Evolutionary conservation across 805 yeast genomes (phyloP), one percentile per base, ranked within the genome.

Genomic region (Schwanniomyces occidentalis): DNA sequence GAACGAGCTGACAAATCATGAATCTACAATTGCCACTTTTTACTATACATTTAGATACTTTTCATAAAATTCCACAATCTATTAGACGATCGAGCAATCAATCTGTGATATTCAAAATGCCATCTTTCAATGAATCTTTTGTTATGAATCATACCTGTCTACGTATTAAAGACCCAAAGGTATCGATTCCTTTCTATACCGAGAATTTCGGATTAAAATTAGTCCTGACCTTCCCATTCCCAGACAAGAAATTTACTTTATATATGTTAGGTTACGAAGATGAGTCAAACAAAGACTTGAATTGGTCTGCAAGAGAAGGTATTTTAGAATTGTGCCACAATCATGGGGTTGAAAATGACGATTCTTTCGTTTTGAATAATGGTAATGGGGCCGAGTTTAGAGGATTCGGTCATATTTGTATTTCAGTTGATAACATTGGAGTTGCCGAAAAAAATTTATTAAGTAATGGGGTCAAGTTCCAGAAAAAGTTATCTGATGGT

Each of bases 341-440:
- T 52, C 80, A 85, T 64, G 93, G 91, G 8, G 70, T 81, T 30
- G 85, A 84, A 61, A 60, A 58, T 38, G 81, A 79, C 45, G 61
- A 69, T 2, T 57, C 63, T 6, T 88, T 70, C 63, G 69, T 61
- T 40, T 60, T 83, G 31, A 83, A 77, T 64, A 84, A 82, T 54
- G 99, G 99, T 40, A 91, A 93, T 57, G 78, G 72, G 6, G 88
- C 82, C 34, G 91, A 95, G 24, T 69, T 78, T 58, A 76, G 91
- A 46, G 98, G 99, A 0, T 91, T 90, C 54, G 99, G 99, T 15
- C 99, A 91, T 63, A 80, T 89, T 40, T 88, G 96, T 62, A 65
- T 91, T 46, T 73, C 95, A 2, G 96, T 90, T 10, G 86, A 87
- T 48, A 82, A 90, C 63, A 77, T 91, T 38, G 79, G 63, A 35